Conservation (phyloP, 1,284 basidiomycete genomes). For the Apiotrichum siamense region DNA sequence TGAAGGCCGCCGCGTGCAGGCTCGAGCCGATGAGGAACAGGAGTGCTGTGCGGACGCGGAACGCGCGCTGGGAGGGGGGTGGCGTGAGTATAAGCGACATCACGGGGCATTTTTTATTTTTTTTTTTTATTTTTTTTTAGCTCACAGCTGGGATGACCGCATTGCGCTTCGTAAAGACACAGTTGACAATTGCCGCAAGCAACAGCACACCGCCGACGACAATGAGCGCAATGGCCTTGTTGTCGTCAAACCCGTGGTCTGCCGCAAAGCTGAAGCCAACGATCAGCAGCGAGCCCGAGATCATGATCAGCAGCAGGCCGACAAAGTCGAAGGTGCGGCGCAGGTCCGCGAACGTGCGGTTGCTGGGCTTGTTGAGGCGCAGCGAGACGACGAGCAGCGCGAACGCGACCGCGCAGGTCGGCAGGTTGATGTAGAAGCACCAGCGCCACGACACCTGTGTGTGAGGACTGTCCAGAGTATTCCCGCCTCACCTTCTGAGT, state of each 20-base stretch:
- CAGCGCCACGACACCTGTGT: slow-evolving; percentile 26
- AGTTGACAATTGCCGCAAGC: slow-evolving; percentile 58
- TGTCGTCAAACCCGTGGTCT: slow-evolving; percentile 39
- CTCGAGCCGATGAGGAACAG: slow-evolving; percentile 36
- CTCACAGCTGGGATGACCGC: slow-evolving; percentile 59
- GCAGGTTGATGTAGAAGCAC: slow-evolving; percentile 39
- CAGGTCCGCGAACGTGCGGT: slow-evolving; percentile 19
- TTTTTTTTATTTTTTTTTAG: neutral
- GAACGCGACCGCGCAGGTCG: slow-evolving; percentile 54
- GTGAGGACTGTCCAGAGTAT: neutral
- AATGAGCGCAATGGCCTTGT: slow-evolving; percentile 67
- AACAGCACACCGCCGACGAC: slow-evolving; percentile 61
- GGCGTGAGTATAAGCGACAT: neutral
- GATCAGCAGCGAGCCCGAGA: slow-evolving; percentile 66
- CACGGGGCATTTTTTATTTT: neutral
- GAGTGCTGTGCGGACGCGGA: slow-evolving; percentile 39
- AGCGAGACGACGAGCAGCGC: slow-evolving; percentile 69
- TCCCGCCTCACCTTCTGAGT: slow-evolving; percentile 16
- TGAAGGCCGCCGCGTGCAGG: slow-evolving; percentile 30
- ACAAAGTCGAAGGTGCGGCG: slow-evolving; percentile 41
- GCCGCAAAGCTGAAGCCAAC: slow-evolving; percentile 60
- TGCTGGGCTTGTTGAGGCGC: slow-evolving; percentile 58
- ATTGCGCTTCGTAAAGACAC: slow-evolving; percentile 62
- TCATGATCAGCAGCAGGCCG: slow-evolving; percentile 57
- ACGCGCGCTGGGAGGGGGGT: slow-evolving; percentile 24